A percentile compares a stretch with the other conserved stretches of the same genome.
Conservation (phyloP, 2,329 filamentous ascomycete genomes). For the Hypoxylon sp. region DNA sequence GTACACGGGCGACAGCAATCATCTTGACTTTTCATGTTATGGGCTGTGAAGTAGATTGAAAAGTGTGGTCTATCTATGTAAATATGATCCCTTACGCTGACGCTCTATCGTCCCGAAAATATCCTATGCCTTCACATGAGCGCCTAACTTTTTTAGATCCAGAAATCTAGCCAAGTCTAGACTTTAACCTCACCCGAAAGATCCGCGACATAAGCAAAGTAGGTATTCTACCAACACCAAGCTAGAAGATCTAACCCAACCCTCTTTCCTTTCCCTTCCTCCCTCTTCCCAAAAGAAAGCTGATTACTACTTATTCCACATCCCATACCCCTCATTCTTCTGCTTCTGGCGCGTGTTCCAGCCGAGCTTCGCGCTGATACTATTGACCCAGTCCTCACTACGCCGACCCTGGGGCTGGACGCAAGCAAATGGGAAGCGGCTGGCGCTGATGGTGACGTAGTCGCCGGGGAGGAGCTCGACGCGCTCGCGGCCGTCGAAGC, state of each 20-base stretch:
- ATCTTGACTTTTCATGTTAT: neutral
- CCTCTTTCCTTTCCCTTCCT: neutral
- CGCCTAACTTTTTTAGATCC: no score
- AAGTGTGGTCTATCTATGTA: no score
- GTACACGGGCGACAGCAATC: no score
- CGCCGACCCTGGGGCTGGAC: conserved; percentile 74
- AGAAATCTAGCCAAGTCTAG: no score
- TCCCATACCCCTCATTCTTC: conserved; percentile 66
- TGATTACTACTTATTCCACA: conserved; percentile 55
- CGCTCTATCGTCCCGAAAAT: no score
- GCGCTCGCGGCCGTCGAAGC: conserved; percentile 92
- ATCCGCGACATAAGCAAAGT: no score
- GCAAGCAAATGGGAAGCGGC: conserved; percentile 80
- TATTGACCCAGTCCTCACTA: conserved; percentile 84
- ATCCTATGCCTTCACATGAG: no score
- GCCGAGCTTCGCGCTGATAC: conserved; percentile 78
- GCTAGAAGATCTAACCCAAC: neutral
- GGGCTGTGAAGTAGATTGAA: no score
- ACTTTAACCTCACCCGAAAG: no score
- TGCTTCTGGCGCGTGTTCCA: conserved; percentile 85
- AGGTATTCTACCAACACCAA: no score
- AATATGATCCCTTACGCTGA: no score
- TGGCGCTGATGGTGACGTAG: conserved; percentile 85
- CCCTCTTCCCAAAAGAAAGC: no score
- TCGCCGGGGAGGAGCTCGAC: conserved; percentile 80